Evolutionary conservation across 192 early-diverging fungal species (phyloP), one percentile per base, ranked within the genome.

Genomic region (Ambispora gerdemannii): DNA sequence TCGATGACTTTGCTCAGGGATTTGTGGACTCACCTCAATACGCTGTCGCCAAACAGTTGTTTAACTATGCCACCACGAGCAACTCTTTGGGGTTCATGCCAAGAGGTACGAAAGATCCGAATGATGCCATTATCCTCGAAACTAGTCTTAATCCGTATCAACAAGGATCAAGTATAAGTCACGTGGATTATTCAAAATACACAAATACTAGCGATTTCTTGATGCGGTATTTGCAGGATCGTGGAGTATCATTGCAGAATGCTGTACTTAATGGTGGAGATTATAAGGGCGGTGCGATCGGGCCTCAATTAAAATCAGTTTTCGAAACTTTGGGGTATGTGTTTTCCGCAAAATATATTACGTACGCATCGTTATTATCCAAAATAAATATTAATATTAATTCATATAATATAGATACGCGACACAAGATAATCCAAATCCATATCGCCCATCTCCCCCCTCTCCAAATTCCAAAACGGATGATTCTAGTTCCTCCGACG

Each of bases 181-280:
- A 82, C 66, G 67, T 79, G 25, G 80, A 82, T 53, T 74, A 74
- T 31, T 8, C 4, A 2, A 50, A 38, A 15, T 82, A 79, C 56
- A 20, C 68, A 1, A 65, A 64, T 20, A 67, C 67, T 20, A 15
- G 38, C n/a, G 78, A 82, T 61, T 82, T 77, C 66, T 63, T 82
- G 2, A 82, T 82, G 80, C 64, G 70, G 17, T 82, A 74, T 52
- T 63, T 76, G 55, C 51, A 66, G 34, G 71, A 79, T 20, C 71
- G 50, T 20, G 80, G 80, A 35, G 55, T 82, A 20, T 47, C 62
- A 19, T 38, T 82, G 17, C n/a, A 50, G 20, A 17, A 71, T 30
- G 72, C 58, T 34, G 58, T 76, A 2, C 10, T 19, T 24, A 13
- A 8, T 3, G 55, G 67, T 13, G 67, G 67, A 27, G 47, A 70